Evolutionary conservation across 345 rosid species (phyloP).

Genomic region (Zanthoxylum bungeanum): DNA sequence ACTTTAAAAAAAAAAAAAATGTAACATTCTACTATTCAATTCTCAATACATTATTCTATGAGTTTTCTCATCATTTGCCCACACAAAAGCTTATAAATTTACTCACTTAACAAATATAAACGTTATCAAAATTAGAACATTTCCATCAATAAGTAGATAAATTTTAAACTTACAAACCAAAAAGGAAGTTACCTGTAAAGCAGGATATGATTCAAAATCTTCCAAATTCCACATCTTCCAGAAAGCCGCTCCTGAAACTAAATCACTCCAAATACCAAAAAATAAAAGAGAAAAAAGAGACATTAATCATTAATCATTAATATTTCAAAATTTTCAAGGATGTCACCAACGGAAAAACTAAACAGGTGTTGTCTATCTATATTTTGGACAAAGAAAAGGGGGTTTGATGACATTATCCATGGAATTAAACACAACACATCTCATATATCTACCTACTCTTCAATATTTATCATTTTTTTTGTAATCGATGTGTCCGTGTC

Average conservation of each 20-base stretch:
- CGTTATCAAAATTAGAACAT: background rate
- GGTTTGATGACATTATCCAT: background rate
- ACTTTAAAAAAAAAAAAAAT: too few species aligned
- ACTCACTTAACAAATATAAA: background rate
- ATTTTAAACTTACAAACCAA: background rate
- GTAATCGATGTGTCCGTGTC: too few species aligned
- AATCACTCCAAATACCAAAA: background rate
- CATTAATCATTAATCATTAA: background rate
- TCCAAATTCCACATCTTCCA: slow-evolving; percentile 68
- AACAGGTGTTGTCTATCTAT: background rate
- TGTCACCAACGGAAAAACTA: background rate
- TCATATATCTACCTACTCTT: too few species aligned
- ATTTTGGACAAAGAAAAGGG: background rate
- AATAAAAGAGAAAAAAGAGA: background rate
- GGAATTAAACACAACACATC: too few species aligned
- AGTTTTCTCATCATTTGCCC: background rate
- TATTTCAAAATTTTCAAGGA: background rate
- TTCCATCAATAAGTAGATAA: background rate
- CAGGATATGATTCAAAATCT: slow-evolving; percentile 82
- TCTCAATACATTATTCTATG: background rate
- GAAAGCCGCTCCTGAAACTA: slow-evolving; percentile 81
- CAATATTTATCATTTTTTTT: too few species aligned
- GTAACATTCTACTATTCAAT: background rate
- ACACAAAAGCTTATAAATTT: background rate
- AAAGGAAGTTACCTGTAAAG: slow-evolving; percentile 50